Evolutionary conservation across 495 filamentous ascomycete genomes (phyloP).

Genomic region (Neurospora terricola): DNA sequence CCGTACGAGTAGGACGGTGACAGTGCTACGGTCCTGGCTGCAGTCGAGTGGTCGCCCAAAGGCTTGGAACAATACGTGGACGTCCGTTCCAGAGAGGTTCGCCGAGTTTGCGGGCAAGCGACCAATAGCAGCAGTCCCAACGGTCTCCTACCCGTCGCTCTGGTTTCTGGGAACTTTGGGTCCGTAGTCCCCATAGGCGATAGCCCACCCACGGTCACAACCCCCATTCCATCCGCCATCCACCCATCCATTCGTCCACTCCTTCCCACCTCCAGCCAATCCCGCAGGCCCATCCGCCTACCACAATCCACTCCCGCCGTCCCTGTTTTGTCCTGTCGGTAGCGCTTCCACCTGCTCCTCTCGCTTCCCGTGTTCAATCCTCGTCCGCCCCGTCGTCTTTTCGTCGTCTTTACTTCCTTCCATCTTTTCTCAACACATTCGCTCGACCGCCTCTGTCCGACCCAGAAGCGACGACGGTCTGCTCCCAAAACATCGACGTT

Average conservation of each 20-base stretch:
- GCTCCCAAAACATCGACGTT: background rate
- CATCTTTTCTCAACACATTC: background rate
- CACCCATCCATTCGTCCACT: background rate
- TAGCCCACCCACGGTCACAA: background rate
- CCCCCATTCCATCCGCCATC: conserved; percentile 1
- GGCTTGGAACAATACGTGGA: background rate
- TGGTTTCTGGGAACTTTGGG: conserved; percentile 25
- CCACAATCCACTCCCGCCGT: background rate
- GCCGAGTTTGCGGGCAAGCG: conserved; percentile 1
- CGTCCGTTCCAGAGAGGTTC: background rate
- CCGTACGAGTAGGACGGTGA: background rate
- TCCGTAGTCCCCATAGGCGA: conserved; percentile 3
- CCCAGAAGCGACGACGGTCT: background rate
- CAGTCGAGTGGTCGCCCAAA: conserved; percentile 18
- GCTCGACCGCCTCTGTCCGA: background rate
- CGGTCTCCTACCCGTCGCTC: conserved; percentile 16
- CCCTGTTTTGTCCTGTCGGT: background rate
- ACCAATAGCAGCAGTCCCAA: conserved; percentile 21
- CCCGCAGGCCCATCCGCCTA: background rate
- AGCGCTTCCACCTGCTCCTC: background rate
- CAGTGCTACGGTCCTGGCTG: conserved; percentile 11
- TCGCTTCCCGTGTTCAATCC: background rate
- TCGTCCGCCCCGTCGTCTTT: background rate
- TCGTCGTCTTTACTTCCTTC: background rate
- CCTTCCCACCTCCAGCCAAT: background rate